Evolutionary conservation across 768 basidiomycete genomes (phyloP).

Genomic region (Podaxis mareebaensis): DNA sequence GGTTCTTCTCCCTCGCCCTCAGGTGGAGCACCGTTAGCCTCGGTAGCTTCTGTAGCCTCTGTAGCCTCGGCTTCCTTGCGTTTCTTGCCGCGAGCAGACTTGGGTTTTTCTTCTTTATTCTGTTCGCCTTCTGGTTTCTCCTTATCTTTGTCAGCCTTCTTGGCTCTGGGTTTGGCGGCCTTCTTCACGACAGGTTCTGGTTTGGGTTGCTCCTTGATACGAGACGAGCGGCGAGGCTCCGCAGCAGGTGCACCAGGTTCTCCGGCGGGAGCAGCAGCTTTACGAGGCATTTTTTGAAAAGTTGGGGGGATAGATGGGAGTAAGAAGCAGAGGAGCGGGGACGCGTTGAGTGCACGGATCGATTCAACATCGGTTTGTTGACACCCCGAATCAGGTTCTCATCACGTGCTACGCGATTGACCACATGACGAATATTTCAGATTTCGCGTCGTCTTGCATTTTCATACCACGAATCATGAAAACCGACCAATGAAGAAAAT

Average conservation of each 20-base stretch:
- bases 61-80: constrained; percentile 39
- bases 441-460: background rate
- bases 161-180: constrained; percentile 61
- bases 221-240: constrained; percentile 69
- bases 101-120: constrained; percentile 59
- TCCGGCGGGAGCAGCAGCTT: constrained; percentile 52
- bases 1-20: constrained; percentile 44
- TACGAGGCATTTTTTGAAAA: constrained; percentile 62
- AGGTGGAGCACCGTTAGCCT: constrained; percentile 36
- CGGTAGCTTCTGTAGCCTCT: constrained; percentile 34
- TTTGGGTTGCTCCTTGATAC: constrained; percentile 75
- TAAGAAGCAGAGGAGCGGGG: constrained; percentile 25
- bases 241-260: constrained; percentile 39
- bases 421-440: constrained; percentile 20
- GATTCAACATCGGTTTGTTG: constrained; percentile 36
- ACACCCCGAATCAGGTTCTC: constrained; percentile 28
- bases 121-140: constrained; percentile 35
- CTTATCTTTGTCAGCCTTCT: constrained; percentile 49
- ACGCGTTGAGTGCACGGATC: constrained; percentile 31
- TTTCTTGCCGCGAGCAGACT: constrained; percentile 41
- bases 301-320: constrained; percentile 19
- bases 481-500: background rate
- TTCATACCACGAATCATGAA: background rate
- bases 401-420: constrained; percentile 33
- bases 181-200: constrained; percentile 54